These are phyloP conservation scores for Rhodocollybia butyracea DNA, from an alignment of 768 basidiomycete genomes.

Conservation along the genomic window DNA sequence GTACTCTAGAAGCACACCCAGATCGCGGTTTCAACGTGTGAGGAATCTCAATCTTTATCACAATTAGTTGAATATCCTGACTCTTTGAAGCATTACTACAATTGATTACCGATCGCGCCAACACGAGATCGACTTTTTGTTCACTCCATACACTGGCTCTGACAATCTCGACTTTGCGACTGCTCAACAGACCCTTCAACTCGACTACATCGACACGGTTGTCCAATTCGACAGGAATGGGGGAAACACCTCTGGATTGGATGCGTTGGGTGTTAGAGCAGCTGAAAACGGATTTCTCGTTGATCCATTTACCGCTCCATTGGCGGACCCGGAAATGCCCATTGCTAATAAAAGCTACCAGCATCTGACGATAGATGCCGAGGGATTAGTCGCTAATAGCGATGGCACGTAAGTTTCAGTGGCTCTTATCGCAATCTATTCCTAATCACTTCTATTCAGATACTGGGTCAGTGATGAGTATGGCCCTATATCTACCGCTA, in stretches of 20 bases:
- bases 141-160: conserved; percentile 52
- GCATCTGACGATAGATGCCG: conserved; percentile 52
- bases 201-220: conserved; percentile 48
- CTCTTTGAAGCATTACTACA: conserved; percentile 39
- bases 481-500: conserved; percentile 64
- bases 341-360: conserved; percentile 38
- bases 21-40: conserved; percentile 64
- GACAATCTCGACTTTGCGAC: conserved; percentile 42
- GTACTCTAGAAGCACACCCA: conserved; percentile 52
- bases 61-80: background rate
- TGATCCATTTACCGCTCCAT: conserved; percentile 18
- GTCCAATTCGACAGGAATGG: conserved; percentile 45
- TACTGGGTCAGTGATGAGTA: conserved; percentile 72
- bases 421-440: background rate
- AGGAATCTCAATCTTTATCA: conserved; percentile 12
- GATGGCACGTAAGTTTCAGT: conserved; percentile 50
- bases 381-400: conserved; percentile 52
- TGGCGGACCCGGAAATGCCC: conserved; percentile 44
- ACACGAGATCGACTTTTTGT: conserved; percentile 55
- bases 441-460: conserved; percentile 22
- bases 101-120: conserved; percentile 63
- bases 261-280: conserved; percentile 43
- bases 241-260: conserved; percentile 53
- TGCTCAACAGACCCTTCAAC: conserved; percentile 48
- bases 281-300: conserved; percentile 28